A percentile compares a stretch with the other conserved stretches of the same genome.
Conservation (phyloP, 768 basidiomycete genomes). For the Heimioporus sp. region DNA sequence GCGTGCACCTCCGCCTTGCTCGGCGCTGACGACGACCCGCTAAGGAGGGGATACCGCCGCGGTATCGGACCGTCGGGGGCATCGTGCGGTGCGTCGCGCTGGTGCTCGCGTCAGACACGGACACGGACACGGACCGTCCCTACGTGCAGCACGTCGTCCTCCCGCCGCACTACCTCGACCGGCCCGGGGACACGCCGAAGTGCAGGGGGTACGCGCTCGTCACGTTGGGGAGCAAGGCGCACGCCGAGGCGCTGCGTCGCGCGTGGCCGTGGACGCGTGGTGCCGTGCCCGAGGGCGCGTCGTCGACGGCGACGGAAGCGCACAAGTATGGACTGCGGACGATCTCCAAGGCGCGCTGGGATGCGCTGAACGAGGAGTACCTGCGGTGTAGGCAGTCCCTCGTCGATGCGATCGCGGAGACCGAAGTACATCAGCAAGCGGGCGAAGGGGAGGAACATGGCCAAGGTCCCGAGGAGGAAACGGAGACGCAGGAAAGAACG, state of each 20-base stretch:
- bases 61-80: conserved; percentile 49
- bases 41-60: conserved; percentile 68
- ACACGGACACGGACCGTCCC: background rate
- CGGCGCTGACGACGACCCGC: background rate
- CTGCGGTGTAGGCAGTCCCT: conserved; percentile 57
- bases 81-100: conserved; percentile 45
- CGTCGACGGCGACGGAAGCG: conserved; percentile 40
- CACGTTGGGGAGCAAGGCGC: conserved; percentile 42
- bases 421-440: background rate
- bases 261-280: conserved; percentile 62
- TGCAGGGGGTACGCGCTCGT: conserved; percentile 80
- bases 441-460: background rate
- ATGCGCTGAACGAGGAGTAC: conserved; percentile 65
- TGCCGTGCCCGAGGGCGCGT: background rate
- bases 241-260: conserved; percentile 41
- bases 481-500: conserved; percentile 3
- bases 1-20: background rate
- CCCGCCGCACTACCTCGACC: conserved; percentile 64
- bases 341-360: conserved; percentile 60
- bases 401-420: conserved; percentile 40
- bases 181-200: conserved; percentile 48
- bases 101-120: conserved; percentile 27
- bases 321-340: conserved; percentile 57
- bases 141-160: conserved; percentile 54
- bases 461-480: background rate